Percentiles rank a stretch among this genome's conserved stretches.
Conservation (phyloP, 2,329 filamentous ascomycete genomes). For the Penicillium sp. region DNA sequence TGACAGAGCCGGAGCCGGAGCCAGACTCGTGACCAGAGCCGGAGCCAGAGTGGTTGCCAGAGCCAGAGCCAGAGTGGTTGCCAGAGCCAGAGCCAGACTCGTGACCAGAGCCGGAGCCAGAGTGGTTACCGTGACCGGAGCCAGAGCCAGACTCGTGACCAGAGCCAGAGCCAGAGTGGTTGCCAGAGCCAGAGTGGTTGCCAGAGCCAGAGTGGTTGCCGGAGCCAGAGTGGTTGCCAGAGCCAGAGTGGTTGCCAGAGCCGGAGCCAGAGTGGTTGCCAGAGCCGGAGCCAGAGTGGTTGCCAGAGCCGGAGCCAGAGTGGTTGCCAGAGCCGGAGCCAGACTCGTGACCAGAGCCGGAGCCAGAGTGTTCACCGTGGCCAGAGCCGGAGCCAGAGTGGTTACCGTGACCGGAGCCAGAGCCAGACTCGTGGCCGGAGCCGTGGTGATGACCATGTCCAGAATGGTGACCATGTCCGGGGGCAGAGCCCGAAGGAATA, state of each 20-base stretch:
- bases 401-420: background rate
- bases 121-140: background rate
- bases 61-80: background rate
- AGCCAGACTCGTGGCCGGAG: too few species aligned
- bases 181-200: background rate
- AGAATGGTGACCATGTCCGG: background rate
- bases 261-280: background rate
- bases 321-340: background rate
- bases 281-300: background rate
- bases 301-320: background rate
- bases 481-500: background rate
- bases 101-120: background rate
- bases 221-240: background rate
- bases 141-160: background rate
- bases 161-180: too few species aligned
- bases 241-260: background rate
- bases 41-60: background rate
- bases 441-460: background rate
- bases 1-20: background rate
- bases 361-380: background rate
- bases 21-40: background rate
- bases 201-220: background rate
- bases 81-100: background rate
- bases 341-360: background rate
- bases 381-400: background rate